These are phyloP conservation scores for Trichophyton simii DNA, from an alignment of 2,329 filamentous ascomycete genomes.

Conservation along the genomic window DNA sequence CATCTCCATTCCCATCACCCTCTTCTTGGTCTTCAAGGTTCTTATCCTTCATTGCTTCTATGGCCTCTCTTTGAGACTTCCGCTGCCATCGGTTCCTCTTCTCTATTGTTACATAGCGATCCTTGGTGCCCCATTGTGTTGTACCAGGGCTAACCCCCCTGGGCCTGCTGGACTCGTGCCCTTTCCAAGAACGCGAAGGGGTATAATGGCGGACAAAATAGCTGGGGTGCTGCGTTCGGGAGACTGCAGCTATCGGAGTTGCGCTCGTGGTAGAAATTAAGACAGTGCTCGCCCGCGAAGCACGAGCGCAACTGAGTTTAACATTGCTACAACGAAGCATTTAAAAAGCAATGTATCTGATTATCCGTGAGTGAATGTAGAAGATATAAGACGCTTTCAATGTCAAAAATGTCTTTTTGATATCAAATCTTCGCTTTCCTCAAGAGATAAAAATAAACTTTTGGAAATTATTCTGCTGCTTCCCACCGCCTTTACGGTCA, in stretches of 20 bases:
- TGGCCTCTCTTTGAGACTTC: neutral
- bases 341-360: neutral
- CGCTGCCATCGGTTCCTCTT: neutral
- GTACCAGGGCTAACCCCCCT: neutral
- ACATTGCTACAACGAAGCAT: constrained; percentile 9
- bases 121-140: neutral
- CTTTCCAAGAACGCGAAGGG: neutral
- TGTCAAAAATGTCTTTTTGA: too few relatives aligned
- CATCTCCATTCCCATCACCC: neutral
- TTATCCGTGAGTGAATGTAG: neutral
- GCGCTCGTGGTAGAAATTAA: neutral
- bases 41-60: neutral
- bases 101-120: neutral
- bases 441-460: neutral
- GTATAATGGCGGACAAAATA: neutral
- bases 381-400: neutral
- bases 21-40: neutral
- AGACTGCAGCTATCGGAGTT: neutral
- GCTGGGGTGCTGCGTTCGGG: neutral
- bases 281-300: neutral
- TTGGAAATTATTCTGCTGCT: neutral
- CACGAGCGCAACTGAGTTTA: constrained; percentile 4
- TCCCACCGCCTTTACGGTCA: neutral
- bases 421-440: neutral
- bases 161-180: neutral